Evolutionary conservation across 148 eudicot species (phyloP), one percentile per base, ranked within the genome.

Genomic region (Chenopodium quinoa): DNA sequence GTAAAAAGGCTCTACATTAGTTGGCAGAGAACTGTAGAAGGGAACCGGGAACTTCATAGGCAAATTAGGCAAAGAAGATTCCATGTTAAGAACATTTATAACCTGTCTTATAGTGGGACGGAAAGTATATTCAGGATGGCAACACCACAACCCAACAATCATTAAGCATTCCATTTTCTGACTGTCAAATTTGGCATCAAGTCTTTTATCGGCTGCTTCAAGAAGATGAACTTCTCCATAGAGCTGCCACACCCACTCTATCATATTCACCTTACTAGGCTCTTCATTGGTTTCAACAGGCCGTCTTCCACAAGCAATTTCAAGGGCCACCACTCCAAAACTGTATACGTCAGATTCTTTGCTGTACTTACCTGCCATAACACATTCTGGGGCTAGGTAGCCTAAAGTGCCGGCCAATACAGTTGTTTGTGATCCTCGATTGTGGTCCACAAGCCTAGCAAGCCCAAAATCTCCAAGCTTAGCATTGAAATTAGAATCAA

Each of bases 381-480:
- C 47, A 77, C 84, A 87, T 60, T 90, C 93, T 0, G 89, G 90
- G 7, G 91, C 90, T 79, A 86, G 19, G 83, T 89, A 89, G 5
- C 92, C 92, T 9, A 85, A 62, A 5, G 93, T 91, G 9, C 91
- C 93, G 0, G 89, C 93, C 25, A 86, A 29, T 0, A 80, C 88
- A 0, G 91, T 87, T 10, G 93, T 89, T 47, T 86, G 88, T 0
- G 83, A 86, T 7, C 84, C 87, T 13, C 79, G 40, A 34, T 78
- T 90, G 63, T 91, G 91, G 83, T 89, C 91, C 78, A 85, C 79
- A 0, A 91, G 81, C 13, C 89, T 81, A 9, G 93, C 91, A n/a
- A 91, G 83, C 5, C 91, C 93, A 47, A 91, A 91, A 77, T 91
- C 93, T 7, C 91, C 91, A 20, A 90, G 88, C 87, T 88, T 91